These are phyloP conservation scores for Penicillium manginii DNA, from an alignment of 495 filamentous ascomycete species.

Conservation along the genomic window DNA sequence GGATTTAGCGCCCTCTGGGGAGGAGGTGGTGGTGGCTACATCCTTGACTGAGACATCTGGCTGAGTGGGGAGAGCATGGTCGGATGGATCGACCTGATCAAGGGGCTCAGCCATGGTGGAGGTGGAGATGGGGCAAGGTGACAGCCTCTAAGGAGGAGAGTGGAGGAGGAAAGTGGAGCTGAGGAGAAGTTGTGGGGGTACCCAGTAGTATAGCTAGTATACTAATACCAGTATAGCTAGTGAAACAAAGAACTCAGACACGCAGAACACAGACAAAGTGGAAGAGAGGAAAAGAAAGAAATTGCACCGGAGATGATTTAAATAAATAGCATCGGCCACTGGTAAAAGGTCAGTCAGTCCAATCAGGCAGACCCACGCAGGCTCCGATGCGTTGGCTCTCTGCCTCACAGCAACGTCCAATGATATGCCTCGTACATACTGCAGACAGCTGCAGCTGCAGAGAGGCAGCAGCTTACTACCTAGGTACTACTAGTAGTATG, in stretches of 20 bases:
- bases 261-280: background rate
- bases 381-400: background rate
- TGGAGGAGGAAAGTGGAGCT: slow-evolving; percentile 9
- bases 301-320: too few species aligned
- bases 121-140: slow-evolving; percentile 13
- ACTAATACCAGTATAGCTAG: too few species aligned
- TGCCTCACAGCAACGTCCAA: too few species aligned
- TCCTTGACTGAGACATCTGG: slow-evolving; percentile 31
- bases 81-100: slow-evolving; percentile 30
- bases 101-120: slow-evolving; percentile 35
- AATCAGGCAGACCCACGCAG: background rate
- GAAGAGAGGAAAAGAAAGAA: background rate
- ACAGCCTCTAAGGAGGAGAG: too few species aligned
- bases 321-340: too few species aligned
- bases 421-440: too few species aligned
- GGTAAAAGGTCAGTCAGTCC: background rate
- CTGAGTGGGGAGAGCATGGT: slow-evolving; percentile 27
- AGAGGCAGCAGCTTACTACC: too few species aligned
- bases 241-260: background rate
- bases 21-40: slow-evolving; percentile 26
- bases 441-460: too few species aligned
- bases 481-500: too few species aligned
- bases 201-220: too few species aligned
- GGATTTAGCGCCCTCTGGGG: slow-evolving; percentile 26
- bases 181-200: background rate